Evolutionary conservation across 2,329 filamentous ascomycete genomes (phyloP), one percentile per base, ranked within the genome.

Genomic region (Verticillium dahliae): DNA sequence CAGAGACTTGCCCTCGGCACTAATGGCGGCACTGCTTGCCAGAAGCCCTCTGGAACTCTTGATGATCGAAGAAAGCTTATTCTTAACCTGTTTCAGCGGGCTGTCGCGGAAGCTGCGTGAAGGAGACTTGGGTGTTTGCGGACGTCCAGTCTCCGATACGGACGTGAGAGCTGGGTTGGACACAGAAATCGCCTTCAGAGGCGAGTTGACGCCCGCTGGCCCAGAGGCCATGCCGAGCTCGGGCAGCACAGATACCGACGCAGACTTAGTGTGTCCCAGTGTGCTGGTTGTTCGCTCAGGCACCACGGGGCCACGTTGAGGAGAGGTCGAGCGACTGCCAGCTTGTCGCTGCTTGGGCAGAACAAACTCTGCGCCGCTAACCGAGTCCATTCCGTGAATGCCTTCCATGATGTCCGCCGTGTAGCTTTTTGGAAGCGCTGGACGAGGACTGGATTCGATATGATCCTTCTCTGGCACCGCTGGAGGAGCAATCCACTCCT

Each of bases 11-110:
- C 83, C 83, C 66, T 88, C 85, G 0, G 85, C 85, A 67, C 85
- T 88, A 41, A 85, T 76, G 15, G 81, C 84, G 2, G 85, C 85
- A 67, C 85, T 94, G 67, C 90, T 96, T 18, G 89, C 91, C 65
- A 97, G 88, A 57, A 97, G 84, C 14, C 89, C 91, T 73, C 90
- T 94, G 4, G 93, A 95, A 61, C 89, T 90, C 75, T 92, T 93
- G 68, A 97, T 80, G 63, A 97, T 92, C 10, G 93, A 96, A 56
- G 94, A 96, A 57, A 98, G 81, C 72, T 92, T 96, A 70, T 90
- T 91, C 77, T 97, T 98, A 34, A 95, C 93, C 59, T 95, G 92
- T 74, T 93, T 97, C 62, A 97, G 75, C 5, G 92, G 92, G 62
- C 90, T 94, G 67, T 96, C 92, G 7, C 82, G 80, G 68, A 85